Base-by-base conservation (phyloP, 164 flowering plant species). In the Berberis thunbergii region DNA sequence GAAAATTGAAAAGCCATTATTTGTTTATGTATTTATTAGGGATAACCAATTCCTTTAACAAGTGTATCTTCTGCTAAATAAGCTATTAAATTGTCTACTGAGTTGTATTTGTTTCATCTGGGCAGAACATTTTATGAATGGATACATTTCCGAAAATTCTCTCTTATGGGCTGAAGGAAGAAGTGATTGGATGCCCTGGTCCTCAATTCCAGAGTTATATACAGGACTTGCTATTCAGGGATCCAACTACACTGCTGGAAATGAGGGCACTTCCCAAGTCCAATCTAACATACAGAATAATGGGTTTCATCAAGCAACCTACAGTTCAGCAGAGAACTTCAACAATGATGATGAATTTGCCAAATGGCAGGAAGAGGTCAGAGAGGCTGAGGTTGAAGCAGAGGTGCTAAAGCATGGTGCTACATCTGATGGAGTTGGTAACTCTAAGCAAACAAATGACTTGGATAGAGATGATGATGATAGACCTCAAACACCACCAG, bases 121-220 rank as follows among this genome's bases (percentile, higher is more conserved):
- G 74, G 69, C 89, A 94, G 98, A 82, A 74, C 93, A 94, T 76
- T 85, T 77, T 66, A 10, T 65, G 42, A 86, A 76, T 74, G 98
- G 97, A 41, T 86, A 84, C 72, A 74, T 94, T 62, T 56, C 74
- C 5, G 84, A 76, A 49, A 76, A 64, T 76, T 81, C 97, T 46
- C 84, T 86, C n/a, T 73, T 83, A 8, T 94, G 99, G 99, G 67
- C 84, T 55, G 86, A 94, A 77, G 96, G 96, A 67, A 80, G 83
- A 76, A 83, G 75, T 10, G 88, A 86, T 26, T 94, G 99, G 99
- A 83, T 82, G 77, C 90, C 87, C 8, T 64, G 91, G 40, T 86
- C 86, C 41, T 80, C 85, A 6, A 79, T 94, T 69, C 92, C 90
- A 41, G 96, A 79, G 64, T 67, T 89, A 45, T 59, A 68, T 57